Conservation (phyloP, 2,329 filamentous ascomycete genomes). For the Epichloe bromicola region DNA sequence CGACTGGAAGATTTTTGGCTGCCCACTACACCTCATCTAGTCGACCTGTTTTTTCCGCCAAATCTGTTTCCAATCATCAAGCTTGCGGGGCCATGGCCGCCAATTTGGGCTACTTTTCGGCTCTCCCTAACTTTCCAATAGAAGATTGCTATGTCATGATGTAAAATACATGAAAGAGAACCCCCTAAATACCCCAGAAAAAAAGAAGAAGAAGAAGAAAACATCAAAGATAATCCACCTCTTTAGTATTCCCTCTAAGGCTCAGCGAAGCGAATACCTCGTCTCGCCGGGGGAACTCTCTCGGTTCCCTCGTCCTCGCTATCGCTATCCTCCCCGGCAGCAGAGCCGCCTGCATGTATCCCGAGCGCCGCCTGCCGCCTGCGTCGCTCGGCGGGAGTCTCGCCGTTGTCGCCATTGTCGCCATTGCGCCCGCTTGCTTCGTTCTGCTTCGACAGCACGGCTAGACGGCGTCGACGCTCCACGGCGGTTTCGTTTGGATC, state of each 20-base stretch:
- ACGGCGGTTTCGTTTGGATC: conserved; percentile 50
- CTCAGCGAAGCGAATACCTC: conserved; percentile 51
- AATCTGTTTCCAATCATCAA: conserved; percentile 36
- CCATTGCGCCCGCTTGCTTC: conserved; percentile 12
- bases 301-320: conserved; percentile 41
- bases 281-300: conserved; percentile 38
- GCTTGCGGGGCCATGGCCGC: conserved; percentile 25
- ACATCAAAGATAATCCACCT: not conserved
- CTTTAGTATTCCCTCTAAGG: conserved; percentile 10
- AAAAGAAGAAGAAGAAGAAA: too few relatives aligned
- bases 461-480: conserved; percentile 53
- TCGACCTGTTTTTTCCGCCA: conserved; percentile 7
- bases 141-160: too few relatives aligned
- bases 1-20: not conserved
- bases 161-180: too few relatives aligned
- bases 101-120: too few relatives aligned
- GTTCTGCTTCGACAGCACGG: conserved; percentile 32
- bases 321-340: conserved; percentile 37
- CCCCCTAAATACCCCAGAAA: too few relatives aligned
- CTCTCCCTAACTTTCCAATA: too few relatives aligned
- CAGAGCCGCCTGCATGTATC: conserved; percentile 26
- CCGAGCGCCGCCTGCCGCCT: conserved; percentile 64
- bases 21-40: not conserved
- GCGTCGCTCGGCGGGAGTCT: conserved; percentile 63
- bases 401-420: conserved; percentile 32